Conservation (phyloP, 2,329 filamentous ascomycete species). For the Sclerotinia trifoliorum region DNA sequence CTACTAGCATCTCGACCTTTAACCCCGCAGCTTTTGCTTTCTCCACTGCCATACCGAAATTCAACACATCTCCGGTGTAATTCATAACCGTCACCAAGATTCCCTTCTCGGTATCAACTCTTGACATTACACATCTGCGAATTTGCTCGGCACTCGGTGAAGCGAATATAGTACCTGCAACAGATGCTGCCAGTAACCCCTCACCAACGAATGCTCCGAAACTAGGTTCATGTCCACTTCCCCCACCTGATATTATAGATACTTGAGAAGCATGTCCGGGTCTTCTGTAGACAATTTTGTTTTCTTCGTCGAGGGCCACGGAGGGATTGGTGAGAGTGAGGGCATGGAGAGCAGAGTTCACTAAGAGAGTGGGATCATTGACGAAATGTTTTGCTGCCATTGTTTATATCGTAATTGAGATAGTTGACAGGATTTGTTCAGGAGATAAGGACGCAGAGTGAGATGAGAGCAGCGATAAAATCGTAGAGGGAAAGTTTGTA, state of each 20-base stretch:
- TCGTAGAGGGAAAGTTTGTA: neutral
- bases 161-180: conserved; percentile 85
- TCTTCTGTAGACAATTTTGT: conserved; percentile 82
- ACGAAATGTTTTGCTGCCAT: conserved; percentile 81
- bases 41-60: conserved; percentile 91
- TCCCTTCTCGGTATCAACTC: conserved; percentile 69
- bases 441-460: neutral
- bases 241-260: conserved; percentile 83
- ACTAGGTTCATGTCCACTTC: conserved; percentile 85
- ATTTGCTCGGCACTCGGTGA: conserved; percentile 82
- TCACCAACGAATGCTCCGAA: conserved; percentile 83
- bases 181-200: conserved; percentile 76
- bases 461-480: neutral
- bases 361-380: conserved; percentile 76
- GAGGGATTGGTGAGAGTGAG: conserved; percentile 83
- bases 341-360: conserved; percentile 71
- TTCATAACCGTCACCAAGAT: conserved; percentile 95
- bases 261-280: conserved; percentile 61
- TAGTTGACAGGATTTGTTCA: neutral
- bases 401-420: conserved; percentile 22
- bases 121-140: conserved; percentile 67
- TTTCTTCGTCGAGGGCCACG: conserved; percentile 70
- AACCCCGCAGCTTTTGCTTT: conserved; percentile 81
- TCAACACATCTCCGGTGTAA: conserved; percentile 85
- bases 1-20: conserved; percentile 82